A percentile compares a stretch with the other conserved stretches of the same genome.
Conservation (phyloP, 345 rosid species). For the Melaleuca alternifolia region DNA sequence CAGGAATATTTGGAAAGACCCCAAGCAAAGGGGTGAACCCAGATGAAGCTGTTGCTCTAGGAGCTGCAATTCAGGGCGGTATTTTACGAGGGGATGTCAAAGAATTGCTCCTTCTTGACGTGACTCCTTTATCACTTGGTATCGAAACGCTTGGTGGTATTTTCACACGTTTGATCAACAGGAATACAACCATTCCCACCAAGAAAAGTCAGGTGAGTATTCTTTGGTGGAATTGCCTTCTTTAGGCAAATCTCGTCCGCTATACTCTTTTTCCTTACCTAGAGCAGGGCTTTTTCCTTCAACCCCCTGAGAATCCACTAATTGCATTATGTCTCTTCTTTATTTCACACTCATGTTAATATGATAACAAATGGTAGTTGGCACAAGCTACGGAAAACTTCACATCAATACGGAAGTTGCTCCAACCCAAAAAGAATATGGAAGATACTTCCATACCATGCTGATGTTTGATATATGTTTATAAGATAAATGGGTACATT, state of each 20-base stretch:
- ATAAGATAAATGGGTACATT: not conserved
- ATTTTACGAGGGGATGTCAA: slow-evolving; percentile 27
- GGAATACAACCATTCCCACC: slow-evolving; percentile 35
- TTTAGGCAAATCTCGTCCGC: not conserved
- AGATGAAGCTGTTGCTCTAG: slow-evolving; percentile 25
- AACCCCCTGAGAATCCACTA: not conserved
- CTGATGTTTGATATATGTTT: not conserved
- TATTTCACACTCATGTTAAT: not conserved
- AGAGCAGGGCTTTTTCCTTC: not conserved
- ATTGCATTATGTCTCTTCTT: not conserved
- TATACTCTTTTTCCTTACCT: not conserved
- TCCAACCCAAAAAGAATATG: not conserved
- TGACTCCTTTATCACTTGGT: slow-evolving; percentile 31
- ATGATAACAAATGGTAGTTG: not conserved
- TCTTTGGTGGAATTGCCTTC: not conserved
- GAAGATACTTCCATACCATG: not conserved
- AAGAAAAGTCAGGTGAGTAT: slow-evolving; percentile 23
- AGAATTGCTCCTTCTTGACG: slow-evolving; percentile 28
- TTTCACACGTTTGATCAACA: slow-evolving; percentile 23
- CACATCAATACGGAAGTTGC: not conserved
- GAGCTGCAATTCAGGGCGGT: slow-evolving; percentile 30
- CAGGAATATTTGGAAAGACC: slow-evolving; percentile 21
- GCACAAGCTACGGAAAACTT: not conserved
- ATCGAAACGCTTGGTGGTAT: slow-evolving; percentile 32
- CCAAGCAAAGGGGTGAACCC: slow-evolving; percentile 32